phyloP scores from a whole-genome alignment of 2,329 filamentous ascomycete species.

The Beauveria sp. region DNA sequence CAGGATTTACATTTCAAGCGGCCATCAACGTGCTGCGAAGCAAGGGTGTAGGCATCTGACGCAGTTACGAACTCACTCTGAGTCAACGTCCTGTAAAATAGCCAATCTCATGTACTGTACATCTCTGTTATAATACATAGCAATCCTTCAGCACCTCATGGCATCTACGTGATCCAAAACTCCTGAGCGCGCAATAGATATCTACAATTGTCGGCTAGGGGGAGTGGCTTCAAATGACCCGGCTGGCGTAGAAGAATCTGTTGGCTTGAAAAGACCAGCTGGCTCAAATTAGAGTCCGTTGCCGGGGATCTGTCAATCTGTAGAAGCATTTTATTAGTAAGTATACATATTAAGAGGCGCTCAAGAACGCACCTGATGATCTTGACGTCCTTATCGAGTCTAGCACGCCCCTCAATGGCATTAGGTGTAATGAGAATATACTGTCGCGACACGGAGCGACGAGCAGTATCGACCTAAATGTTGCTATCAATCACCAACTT shows the following conservation, averaged over 20 bases:
- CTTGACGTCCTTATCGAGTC: constrained; percentile 62
- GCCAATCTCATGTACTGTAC: background rate
- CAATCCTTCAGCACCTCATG: background rate
- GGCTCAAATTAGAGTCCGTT: constrained; percentile 34
- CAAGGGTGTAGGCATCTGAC: constrained; percentile 73
- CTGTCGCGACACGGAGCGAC: constrained; percentile 80
- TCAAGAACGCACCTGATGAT: constrained; percentile 56
- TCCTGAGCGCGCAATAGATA: background rate
- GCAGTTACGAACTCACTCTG: too few relatives aligned
- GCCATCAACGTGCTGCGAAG: constrained; percentile 78
- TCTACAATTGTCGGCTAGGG: background rate
- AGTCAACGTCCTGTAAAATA: background rate
- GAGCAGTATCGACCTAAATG: constrained; percentile 69
- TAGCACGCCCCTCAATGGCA: constrained; percentile 56
- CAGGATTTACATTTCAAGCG: constrained; percentile 72
- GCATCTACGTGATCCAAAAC: background rate
- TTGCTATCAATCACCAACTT: background rate
- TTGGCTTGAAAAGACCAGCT: background rate
- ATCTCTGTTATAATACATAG: background rate
- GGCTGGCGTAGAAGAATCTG: too few relatives aligned
- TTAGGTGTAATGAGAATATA: constrained; percentile 97
- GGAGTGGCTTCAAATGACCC: too few relatives aligned
- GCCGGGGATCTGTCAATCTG: constrained; percentile 53
- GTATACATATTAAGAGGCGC: background rate
- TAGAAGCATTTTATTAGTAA: constrained; percentile 18